Evolutionary conservation across 1,284 basidiomycete genomes (phyloP), one percentile per base, ranked within the genome.

Genomic region (Cutaneotrichosporon cavernicola): DNA sequence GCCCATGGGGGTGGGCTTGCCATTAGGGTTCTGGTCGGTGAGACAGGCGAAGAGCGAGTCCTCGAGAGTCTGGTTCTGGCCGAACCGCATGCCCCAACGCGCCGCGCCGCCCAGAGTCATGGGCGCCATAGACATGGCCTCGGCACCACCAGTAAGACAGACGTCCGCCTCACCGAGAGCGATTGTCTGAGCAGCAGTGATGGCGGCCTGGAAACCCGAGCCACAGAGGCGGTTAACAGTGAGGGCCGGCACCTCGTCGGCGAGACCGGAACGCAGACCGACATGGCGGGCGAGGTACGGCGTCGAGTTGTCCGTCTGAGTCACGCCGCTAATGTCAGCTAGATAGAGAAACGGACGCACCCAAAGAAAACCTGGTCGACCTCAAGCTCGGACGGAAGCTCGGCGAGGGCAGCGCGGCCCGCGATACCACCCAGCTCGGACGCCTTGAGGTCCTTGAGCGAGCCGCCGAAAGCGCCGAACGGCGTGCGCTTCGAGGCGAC

Each of bases 231-330:
- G 75, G 77, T 86, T 86, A 53, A 84, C 72, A 0, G 84, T 85
- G 31, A 85, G 72, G 6, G 84, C 84, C n/a, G 84, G 84, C 1
- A 82, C 79, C 18, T 80, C 81, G 21, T 82, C 78, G 0, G 80
- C 80, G 6, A 85, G 69, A 2, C 84, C 84, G 10, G 83, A 80
- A 22, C 83, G 78, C 70, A 85, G 83, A 0, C 84, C 84, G 30
- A 85, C 84, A 69, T 85, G 84, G 32, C 84, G 75, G 4, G 84
- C 81, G n/a, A 85, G 76, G 73, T 84, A 85, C 1, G 84, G 82
- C 0, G 82, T 82, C 7, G 83, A 82, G 67, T 81, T 82, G 66
- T 83, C 82, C 0, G 79, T 76, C 61, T 82, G 80, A 22, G 78
- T 72, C 8, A 83, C 82, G 60, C 78, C 76, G 14, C 81, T 83